A percentile compares a stretch with the other conserved stretches of the same genome.
These are phyloP conservation scores for Fragosphaeria purpurea DNA, from an alignment of 2,329 filamentous ascomycete species.

Conservation along the genomic window DNA sequence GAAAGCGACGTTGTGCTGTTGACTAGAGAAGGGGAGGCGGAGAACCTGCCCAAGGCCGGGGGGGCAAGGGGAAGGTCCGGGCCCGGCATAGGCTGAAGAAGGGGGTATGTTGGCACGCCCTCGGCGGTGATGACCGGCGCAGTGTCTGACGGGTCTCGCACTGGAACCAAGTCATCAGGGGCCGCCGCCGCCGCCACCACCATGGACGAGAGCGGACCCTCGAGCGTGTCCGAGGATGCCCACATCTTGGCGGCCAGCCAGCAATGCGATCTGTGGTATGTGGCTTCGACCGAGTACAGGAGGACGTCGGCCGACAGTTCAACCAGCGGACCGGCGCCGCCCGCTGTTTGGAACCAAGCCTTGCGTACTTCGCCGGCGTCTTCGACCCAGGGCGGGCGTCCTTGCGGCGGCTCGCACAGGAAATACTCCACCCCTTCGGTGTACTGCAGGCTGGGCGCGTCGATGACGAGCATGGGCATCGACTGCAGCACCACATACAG, in stretches of 20 bases:
- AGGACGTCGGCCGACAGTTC: constrained; percentile 51
- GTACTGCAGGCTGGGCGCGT: constrained; percentile 59
- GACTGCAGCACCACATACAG: constrained; percentile 69
- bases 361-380: constrained; percentile 54
- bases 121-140: constrained; percentile 2
- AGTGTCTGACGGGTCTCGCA: no score
- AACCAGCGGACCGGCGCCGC: constrained; percentile 42
- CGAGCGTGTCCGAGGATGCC: constrained; percentile 13
- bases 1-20: constrained; percentile 10
- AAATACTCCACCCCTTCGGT: constrained; percentile 73
- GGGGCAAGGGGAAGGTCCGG: constrained; percentile 3
- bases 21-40: not conserved
- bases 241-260: constrained; percentile 44
- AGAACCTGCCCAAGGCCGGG: not conserved
- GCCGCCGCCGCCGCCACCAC: not conserved
- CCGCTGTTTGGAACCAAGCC: constrained; percentile 67
- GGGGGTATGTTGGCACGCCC: constrained; percentile 17
- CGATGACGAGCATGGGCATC: constrained; percentile 66
- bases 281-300: constrained; percentile 51
- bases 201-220: not conserved
- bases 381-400: constrained; percentile 62
- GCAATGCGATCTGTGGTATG: constrained; percentile 48
- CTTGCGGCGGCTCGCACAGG: constrained; percentile 64
- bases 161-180: not conserved
- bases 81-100: not conserved